phyloP scores from a whole-genome alignment of 192 early-diverging fungal genomes.

The Backusella macrospora region DNA sequence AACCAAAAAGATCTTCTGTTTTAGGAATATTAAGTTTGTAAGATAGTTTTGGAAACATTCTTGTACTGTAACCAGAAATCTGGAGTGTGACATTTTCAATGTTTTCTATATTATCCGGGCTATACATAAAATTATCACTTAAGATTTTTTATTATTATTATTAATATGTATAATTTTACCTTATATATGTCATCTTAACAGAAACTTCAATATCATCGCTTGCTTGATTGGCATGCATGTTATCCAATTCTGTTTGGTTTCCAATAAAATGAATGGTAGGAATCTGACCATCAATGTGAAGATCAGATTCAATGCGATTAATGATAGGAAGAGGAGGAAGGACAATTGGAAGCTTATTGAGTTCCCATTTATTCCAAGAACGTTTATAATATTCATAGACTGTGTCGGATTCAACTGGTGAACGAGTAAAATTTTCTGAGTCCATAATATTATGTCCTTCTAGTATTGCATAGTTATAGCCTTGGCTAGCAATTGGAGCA shows the following conservation, averaged over 20 bases:
- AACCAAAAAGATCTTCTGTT: background rate
- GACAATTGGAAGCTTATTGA: background rate
- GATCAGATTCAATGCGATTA: background rate
- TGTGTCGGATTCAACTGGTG: background rate
- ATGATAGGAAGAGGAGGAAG: slow-evolving; percentile 18
- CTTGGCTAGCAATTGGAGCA: background rate
- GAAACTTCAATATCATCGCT: background rate
- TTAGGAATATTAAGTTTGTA: slow-evolving; percentile 12
- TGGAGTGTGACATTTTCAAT: background rate
- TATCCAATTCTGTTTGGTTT: slow-evolving; percentile 7
- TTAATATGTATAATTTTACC: background rate
- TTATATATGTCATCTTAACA: slow-evolving; percentile 18
- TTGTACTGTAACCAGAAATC: slow-evolving; percentile 1
- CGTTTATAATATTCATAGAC: background rate
- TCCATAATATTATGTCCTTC: background rate
- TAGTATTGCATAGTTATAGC: background rate
- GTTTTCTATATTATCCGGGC: background rate
- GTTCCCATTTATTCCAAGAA: slow-evolving; percentile 3
- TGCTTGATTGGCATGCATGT: background rate
- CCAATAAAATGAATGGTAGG: slow-evolving; percentile 12
- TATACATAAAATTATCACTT: background rate
- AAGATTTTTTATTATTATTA: background rate
- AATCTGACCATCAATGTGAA: slow-evolving; percentile 19
- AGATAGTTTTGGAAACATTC: background rate
- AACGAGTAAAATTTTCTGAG: background rate